phyloP scores from a whole-genome alignment of 306 rosid genomes.

The Lupinus albus region DNA sequence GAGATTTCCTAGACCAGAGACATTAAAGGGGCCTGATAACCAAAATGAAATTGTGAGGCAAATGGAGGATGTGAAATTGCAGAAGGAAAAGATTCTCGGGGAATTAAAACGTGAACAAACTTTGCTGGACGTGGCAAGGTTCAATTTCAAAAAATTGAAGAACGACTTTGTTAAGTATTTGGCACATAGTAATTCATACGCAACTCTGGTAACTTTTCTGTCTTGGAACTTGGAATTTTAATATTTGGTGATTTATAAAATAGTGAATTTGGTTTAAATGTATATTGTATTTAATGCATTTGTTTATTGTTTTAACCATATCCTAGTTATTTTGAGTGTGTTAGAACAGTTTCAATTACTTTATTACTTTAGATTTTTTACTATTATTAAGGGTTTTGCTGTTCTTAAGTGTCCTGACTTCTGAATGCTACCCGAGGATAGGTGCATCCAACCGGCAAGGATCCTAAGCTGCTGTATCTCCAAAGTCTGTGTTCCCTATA shows the following conservation, averaged over 20 bases:
- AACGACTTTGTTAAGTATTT: conserved; percentile 71
- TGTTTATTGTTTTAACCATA: conserved; percentile 15
- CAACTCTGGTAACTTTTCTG: conserved; percentile 67
- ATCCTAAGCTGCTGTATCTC: too few relatives aligned
- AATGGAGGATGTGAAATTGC: conserved; percentile 57
- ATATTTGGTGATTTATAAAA: conserved; percentile 17
- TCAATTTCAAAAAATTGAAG: conserved; percentile 63
- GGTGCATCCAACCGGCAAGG: too few relatives aligned
- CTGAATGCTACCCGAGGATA: too few relatives aligned
- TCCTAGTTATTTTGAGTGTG: conserved; percentile 16
- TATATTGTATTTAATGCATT: not conserved
- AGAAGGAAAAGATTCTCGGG: conserved; percentile 64
- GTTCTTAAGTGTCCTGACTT: too few relatives aligned
- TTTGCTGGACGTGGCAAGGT: conserved; percentile 59
- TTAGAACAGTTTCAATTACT: conserved; percentile 13
- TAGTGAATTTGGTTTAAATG: conserved; percentile 25
- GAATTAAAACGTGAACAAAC: conserved; percentile 64
- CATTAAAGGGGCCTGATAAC: conserved; percentile 47
- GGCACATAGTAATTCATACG: conserved; percentile 67
- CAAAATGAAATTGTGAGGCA: conserved; percentile 56
- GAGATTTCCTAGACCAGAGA: conserved; percentile 65
- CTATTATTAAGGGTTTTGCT: conserved; percentile 5
- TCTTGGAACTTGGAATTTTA: conserved; percentile 24
- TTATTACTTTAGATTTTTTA: conserved; percentile 17
- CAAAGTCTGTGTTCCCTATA: too few relatives aligned